Percentiles rank a stretch among this genome's conserved stretches.
Conservation (phyloP, 2,329 filamentous ascomycete genomes). For the Didymellaceae sp. region DNA sequence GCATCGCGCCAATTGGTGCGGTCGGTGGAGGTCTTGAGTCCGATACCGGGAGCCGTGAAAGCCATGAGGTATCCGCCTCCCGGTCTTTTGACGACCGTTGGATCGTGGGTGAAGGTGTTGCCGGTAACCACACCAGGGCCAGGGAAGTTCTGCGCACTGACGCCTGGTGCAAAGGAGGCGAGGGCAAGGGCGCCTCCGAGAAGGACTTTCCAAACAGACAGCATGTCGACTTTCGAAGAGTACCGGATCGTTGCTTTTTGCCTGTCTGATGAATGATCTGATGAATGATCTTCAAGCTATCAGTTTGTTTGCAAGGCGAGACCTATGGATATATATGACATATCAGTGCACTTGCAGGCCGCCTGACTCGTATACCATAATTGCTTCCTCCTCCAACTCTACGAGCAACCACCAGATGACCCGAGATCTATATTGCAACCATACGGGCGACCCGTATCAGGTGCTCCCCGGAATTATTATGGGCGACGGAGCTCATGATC, state of each 20-base stretch:
- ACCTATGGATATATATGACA: background rate
- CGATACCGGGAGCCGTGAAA: constrained; percentile 8
- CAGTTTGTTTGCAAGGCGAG: background rate
- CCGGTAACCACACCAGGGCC: constrained; percentile 7
- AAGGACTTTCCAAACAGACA: constrained; percentile 9
- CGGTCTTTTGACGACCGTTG: constrained; percentile 14
- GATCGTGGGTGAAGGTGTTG: constrained; percentile 12
- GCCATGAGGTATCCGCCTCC: constrained; percentile 15
- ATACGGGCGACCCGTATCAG: background rate
- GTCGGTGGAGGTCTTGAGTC: constrained; percentile 19
- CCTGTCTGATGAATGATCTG: too few species aligned
- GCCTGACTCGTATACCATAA: background rate
- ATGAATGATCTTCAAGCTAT: too few species aligned
- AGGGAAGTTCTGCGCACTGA: constrained; percentile 10
- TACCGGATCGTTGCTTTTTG: background rate
- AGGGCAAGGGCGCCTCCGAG: constrained; percentile 7
- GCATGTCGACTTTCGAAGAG: background rate
- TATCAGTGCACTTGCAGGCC: background rate
- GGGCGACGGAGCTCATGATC: background rate
- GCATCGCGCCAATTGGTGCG: constrained; percentile 16
- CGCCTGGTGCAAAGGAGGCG: constrained; percentile 4
- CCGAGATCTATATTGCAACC: background rate
- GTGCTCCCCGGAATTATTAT: background rate
- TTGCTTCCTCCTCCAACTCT: background rate
- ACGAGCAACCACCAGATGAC: background rate